phyloP scores from a whole-genome alignment of 2,329 filamentous ascomycete genomes.

The Venturia pyrina region DNA sequence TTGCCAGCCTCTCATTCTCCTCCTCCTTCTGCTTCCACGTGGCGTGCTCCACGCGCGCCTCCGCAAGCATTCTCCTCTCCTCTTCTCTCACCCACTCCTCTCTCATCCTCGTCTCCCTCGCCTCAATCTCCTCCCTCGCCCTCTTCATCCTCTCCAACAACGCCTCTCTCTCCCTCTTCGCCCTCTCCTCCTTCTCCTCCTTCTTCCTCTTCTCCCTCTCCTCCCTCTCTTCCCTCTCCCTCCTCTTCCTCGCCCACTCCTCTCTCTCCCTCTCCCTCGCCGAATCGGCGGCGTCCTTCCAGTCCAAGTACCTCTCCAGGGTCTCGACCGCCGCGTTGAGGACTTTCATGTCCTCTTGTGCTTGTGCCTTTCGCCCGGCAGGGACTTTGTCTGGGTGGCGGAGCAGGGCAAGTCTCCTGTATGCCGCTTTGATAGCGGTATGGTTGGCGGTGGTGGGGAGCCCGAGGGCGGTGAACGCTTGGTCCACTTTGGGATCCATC shows the following conservation, averaged over 20 bases:
- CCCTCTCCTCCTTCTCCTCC: neutral
- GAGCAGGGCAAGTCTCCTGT: neutral
- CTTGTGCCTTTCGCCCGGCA: neutral
- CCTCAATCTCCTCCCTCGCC: neutral
- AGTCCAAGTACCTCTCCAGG: neutral
- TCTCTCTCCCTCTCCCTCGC: neutral
- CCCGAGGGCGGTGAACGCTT: neutral
- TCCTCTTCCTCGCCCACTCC: too few species aligned
- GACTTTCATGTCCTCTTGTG: neutral
- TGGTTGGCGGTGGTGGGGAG: neutral
- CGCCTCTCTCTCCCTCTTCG: neutral
- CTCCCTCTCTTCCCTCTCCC: neutral
- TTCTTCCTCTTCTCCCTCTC: neutral
- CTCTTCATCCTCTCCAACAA: too few species aligned
- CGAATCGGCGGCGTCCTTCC: neutral
- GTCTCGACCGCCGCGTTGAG: neutral
- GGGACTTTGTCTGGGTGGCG: neutral
- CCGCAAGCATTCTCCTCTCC: neutral
- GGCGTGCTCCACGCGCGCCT: neutral
- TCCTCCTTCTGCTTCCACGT: neutral
- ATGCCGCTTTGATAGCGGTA: neutral
- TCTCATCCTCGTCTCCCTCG: neutral
- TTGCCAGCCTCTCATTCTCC: neutral
- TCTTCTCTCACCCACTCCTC: neutral
- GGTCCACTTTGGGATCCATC: neutral